Evolutionary conservation across 352 stramenopile genomes (phyloP), one percentile per base, ranked within the genome.

Genomic region (Globisporangium carolinianum): DNA sequence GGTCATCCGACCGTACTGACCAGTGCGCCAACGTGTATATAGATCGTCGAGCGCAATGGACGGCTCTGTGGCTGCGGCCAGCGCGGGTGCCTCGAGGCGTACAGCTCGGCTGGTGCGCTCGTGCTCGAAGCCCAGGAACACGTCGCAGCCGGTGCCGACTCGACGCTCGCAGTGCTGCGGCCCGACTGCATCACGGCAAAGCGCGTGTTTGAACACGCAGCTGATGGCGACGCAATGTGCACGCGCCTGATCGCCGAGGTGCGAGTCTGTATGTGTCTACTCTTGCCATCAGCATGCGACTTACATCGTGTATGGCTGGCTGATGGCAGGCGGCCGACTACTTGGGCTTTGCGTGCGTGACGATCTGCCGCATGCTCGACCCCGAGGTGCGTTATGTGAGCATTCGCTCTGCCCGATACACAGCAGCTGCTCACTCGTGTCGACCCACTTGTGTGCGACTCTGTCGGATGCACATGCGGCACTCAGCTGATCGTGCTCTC

Each of bases 21-120:
- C 11, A 46, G 7, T 11, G 48, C 7, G 39, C n/a, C 24, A 24
- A 24, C 24, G 24, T 24, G 24, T 57, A 41, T 1, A 8, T 49
- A 94, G 83, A 92, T 94, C 55, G 81, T 92, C 5, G 82, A 91
- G 61, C 79, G 78, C 53, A 92, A 91, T 63, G 84, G 84, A 37
- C 74, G 82, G 36, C 66, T 71, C 6, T 94, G 84, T 51, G 76
- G 76, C 1, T 94, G 84, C 65, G 80, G 72, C 2, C 84, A 94
- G 62, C 63, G 72, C 51, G 82, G 84, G 1, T 94, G 84, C 37
- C 64, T 94, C 12, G 84, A 94, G 69, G 75, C 76, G 10, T 92
- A 94, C 60, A 87, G 72, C 58, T 91, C 82, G 9, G 84, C 84
- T 32, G 63, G 68, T 4, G 84, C 82, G 5, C 63, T 92, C 14